Evolutionary conservation across 352 stramenopile genomes (phyloP).

Genomic region (Phytophthora podocarpi): DNA sequence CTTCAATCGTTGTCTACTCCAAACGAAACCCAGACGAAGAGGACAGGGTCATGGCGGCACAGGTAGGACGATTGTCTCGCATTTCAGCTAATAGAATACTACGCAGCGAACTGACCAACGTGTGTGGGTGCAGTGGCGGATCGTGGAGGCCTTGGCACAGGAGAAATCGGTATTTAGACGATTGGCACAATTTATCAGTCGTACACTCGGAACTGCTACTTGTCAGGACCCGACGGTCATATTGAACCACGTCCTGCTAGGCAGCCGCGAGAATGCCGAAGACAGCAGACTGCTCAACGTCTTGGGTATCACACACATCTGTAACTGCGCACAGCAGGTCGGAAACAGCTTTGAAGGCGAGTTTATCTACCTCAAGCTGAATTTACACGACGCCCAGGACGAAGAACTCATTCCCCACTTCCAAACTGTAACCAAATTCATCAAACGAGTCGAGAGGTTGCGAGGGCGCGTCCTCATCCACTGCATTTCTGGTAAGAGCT

Average conservation of each 20-base stretch:
- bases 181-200: conserved; percentile 29
- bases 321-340: conserved; percentile 59
- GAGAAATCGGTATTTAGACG: conserved; percentile 37
- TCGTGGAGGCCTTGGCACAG: conserved; percentile 36
- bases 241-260: conserved; percentile 56
- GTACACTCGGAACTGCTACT: conserved; percentile 21
- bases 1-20: conserved; percentile 45
- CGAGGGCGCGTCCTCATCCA: conserved; percentile 60
- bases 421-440: conserved; percentile 54
- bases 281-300: conserved; percentile 46
- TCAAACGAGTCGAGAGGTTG: conserved; percentile 55
- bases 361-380: conserved; percentile 68
- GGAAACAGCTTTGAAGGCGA: conserved; percentile 69
- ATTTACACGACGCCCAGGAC: conserved; percentile 52
- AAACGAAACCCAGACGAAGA: conserved; percentile 62
- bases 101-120: too few relatives aligned
- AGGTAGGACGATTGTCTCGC: conserved; percentile 20
- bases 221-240: conserved; percentile 39
- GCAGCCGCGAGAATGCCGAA: conserved; percentile 46
- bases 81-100: neutral
- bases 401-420: conserved; percentile 65
- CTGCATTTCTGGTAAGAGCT: conserved; percentile 51
- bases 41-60: conserved; percentile 45
- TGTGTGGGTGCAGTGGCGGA: conserved; percentile 41
- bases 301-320: conserved; percentile 63